These are phyloP conservation scores for Collybiopsis luxurians DNA, from an alignment of 768 basidiomycete genomes.

Conservation along the genomic window DNA sequence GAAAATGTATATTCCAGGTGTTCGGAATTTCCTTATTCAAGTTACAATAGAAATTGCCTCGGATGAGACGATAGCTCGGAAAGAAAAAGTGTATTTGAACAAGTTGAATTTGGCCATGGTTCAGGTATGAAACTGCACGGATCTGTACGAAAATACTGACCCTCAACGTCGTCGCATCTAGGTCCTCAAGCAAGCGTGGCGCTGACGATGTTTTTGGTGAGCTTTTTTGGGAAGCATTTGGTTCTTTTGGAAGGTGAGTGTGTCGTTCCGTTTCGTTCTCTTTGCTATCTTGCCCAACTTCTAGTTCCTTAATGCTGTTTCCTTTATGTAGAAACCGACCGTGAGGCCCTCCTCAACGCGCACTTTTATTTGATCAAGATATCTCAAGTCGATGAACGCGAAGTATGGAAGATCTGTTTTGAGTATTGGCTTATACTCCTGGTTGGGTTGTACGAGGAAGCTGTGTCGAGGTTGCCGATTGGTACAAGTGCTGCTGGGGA, in stretches of 20 bases:
- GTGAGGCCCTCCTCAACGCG: slow-evolving; percentile 69
- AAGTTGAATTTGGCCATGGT: slow-evolving; percentile 77
- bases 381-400: slow-evolving; percentile 75
- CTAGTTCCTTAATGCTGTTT: not conserved
- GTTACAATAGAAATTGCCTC: slow-evolving; percentile 68
- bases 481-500: too few relatives aligned
- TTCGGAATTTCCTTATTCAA: slow-evolving; percentile 76
- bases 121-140: slow-evolving; percentile 45
- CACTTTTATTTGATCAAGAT: slow-evolving; percentile 80
- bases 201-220: slow-evolving; percentile 51
- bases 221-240: slow-evolving; percentile 70
- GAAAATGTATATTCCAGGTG: slow-evolving; percentile 38
- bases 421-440: slow-evolving; percentile 80
- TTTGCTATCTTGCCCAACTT: not conserved
- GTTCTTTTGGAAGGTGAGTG: slow-evolving; percentile 68
- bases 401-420: slow-evolving; percentile 81
- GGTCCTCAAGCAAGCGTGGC: slow-evolving; percentile 80
- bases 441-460: slow-evolving; percentile 75
- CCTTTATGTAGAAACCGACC: slow-evolving; percentile 47
- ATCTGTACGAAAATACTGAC: not conserved
- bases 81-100: slow-evolving; percentile 68
- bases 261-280: not conserved
- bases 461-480: slow-evolving; percentile 48
- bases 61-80: slow-evolving; percentile 61
- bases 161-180: slow-evolving; percentile 21